phyloP scores from a whole-genome alignment of 805 yeast genomes.

The Isabelozyma gotoi region DNA sequence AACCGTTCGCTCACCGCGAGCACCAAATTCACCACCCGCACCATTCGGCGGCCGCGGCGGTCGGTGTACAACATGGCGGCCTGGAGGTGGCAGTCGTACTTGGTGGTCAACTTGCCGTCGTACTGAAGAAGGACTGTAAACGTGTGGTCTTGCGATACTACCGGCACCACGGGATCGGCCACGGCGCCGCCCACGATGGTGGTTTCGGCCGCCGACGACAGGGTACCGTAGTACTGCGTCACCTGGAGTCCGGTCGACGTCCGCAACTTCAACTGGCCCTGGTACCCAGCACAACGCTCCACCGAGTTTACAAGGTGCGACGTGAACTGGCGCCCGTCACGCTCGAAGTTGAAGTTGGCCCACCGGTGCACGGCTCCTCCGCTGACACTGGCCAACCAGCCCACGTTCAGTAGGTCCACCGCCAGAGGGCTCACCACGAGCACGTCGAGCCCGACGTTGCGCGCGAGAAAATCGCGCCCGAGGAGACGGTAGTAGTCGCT shows the following conservation, averaged over 20 bases:
- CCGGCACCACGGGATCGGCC: conserved; percentile 71
- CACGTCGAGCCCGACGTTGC: conserved; percentile 74
- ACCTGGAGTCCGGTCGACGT: conserved; percentile 88
- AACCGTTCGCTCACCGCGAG: conserved; percentile 76
- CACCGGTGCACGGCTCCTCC: conserved; percentile 72
- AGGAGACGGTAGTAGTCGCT: conserved; percentile 61
- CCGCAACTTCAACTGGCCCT: conserved; percentile 80
- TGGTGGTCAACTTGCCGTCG: conserved; percentile 71
- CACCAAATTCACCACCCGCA: conserved; percentile 83
- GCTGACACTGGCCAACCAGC: conserved; percentile 60
- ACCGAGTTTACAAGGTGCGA: conserved; percentile 59
- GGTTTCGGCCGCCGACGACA: conserved; percentile 23
- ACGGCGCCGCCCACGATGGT: conserved; percentile 30
- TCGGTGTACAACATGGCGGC: conserved; percentile 87
- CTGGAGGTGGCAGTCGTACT: conserved; percentile 85
- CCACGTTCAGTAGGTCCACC: conserved; percentile 75
- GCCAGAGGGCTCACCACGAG: conserved; percentile 64
- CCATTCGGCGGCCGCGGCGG: conserved; percentile 70
- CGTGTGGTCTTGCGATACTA: conserved; percentile 59
- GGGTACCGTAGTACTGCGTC: conserved; percentile 64
- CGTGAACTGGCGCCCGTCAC: conserved; percentile 68
- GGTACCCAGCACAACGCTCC: conserved; percentile 61
- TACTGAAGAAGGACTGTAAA: conserved; percentile 71
- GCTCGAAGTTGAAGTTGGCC: conserved; percentile 61
- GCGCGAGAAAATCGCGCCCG: conserved; percentile 52